Conservation (phyloP, 2,329 filamentous ascomycete species). For the Dactylella cylindrospora region DNA sequence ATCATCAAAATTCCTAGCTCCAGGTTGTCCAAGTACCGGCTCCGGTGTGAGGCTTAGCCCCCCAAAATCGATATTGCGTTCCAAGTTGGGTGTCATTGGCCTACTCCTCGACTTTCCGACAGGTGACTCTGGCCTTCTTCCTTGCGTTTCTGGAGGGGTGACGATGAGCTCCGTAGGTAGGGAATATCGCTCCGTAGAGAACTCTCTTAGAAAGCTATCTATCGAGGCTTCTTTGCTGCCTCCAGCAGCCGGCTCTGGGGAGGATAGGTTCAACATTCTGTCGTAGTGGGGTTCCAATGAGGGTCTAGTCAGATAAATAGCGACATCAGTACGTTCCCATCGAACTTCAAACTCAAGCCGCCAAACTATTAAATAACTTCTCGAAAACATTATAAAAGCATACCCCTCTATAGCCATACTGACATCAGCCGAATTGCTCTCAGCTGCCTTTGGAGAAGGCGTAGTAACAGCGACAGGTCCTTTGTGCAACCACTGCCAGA, state of each 20-base stretch:
- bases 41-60: slow-evolving; percentile 31
- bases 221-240: slow-evolving; percentile 35
- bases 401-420: no score
- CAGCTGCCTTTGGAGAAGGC: no score
- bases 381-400: no score
- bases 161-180: slow-evolving; percentile 2
- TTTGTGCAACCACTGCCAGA: no score
- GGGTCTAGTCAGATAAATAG: background rate
- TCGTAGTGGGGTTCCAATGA: slow-evolving; percentile 11
- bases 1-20: slow-evolving; percentile 22
- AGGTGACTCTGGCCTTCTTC: slow-evolving; percentile 28
- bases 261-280: background rate
- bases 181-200: slow-evolving; percentile 10
- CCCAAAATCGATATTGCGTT: slow-evolving; percentile 27
- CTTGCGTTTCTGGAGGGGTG: slow-evolving; percentile 20
- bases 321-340: no score
- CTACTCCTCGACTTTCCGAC: slow-evolving; percentile 20
- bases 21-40: slow-evolving; percentile 15
- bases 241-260: slow-evolving; percentile 21
- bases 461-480: no score
- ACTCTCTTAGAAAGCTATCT: slow-evolving; percentile 31
- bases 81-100: slow-evolving; percentile 25
- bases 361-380: no score
- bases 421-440: no score
- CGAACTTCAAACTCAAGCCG: no score